A percentile compares a stretch with the other conserved stretches of the same genome.
Evolutionary conservation across 2,329 filamentous ascomycete species (phyloP).

Genomic region (Fusarium heterosporum): DNA sequence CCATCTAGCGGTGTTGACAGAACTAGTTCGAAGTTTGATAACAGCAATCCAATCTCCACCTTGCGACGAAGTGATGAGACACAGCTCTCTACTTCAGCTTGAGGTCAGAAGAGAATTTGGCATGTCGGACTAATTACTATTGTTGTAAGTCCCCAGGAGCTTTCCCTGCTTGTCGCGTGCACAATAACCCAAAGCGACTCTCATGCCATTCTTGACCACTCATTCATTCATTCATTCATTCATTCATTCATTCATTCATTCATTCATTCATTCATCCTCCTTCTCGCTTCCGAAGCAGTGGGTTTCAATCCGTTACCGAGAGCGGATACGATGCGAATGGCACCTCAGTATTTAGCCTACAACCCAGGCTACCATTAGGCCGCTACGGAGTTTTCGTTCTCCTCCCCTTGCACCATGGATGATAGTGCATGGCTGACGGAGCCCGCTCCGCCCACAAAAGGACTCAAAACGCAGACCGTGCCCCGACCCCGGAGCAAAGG

Average conservation of each 20-base stretch:
- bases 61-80: conserved; percentile 3
- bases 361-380: conserved; percentile 13
- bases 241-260: neutral
- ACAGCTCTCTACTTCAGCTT: neutral
- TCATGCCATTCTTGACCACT: neutral
- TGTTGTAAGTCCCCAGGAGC: conserved; percentile 5
- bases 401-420: neutral
- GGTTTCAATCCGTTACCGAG: conserved; percentile 27
- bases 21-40: conserved; percentile 4
- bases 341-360: conserved; percentile 20
- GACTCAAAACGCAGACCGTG: conserved; percentile 8
- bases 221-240: neutral
- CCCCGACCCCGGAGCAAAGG: conserved; percentile 22
- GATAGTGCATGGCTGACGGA: neutral
- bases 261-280: conserved; percentile 3
- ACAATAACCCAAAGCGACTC: neutral
- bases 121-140: neutral
- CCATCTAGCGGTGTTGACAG: conserved; percentile 3
- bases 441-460: conserved; percentile 20
- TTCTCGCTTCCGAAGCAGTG: conserved; percentile 32
- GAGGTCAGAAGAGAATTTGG: conserved; percentile 7
- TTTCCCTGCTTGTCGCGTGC: conserved; percentile 24
- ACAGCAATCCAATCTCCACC: conserved; percentile 20
- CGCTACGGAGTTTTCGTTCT: neutral
- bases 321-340: conserved; percentile 30